These are phyloP conservation scores for Fusarium anthophilum DNA, from an alignment of 2,329 filamentous ascomycete species.

Conservation along the genomic window DNA sequence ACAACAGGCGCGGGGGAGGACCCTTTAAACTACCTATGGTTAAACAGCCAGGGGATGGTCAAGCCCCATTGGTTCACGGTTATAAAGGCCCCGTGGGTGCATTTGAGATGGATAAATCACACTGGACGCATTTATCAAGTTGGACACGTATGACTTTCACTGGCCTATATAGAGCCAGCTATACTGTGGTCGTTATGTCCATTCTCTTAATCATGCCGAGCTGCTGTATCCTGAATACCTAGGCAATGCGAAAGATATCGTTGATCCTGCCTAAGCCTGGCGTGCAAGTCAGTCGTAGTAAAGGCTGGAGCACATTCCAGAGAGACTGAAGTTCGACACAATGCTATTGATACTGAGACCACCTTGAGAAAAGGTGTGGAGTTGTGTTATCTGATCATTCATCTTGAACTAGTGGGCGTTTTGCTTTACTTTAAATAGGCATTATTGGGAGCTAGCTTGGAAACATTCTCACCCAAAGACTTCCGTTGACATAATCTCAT, in stretches of 20 bases:
- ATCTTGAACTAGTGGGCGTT: not conserved
- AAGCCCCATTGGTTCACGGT: conserved; percentile 48
- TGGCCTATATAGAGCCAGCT: not conserved
- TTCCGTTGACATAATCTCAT: not conserved
- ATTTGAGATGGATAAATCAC: conserved; percentile 54
- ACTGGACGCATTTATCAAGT: not conserved
- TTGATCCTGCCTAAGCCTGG: not conserved
- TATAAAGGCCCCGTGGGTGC: conserved; percentile 25
- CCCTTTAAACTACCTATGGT: not conserved
- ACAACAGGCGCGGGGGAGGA: conserved; percentile 7
- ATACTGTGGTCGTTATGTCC: not conserved
- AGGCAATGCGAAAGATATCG: not conserved
- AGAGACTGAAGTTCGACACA: not conserved
- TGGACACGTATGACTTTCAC: not conserved
- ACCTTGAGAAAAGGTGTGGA: not conserved
- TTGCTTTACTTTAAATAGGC: not conserved
- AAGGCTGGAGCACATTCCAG: not conserved
- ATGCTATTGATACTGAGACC: not conserved
- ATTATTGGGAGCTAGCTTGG: not conserved
- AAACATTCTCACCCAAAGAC: not conserved
- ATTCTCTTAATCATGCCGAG: not conserved
- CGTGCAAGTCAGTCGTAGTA: not conserved
- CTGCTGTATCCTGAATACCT: not conserved
- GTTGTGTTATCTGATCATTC: not conserved
- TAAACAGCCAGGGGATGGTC: not conserved